Percentiles rank a stretch among this genome's conserved stretches.
phyloP scores from a whole-genome alignment of 768 basidiomycete genomes.

The Xerocomus brunneocitrinus region DNA sequence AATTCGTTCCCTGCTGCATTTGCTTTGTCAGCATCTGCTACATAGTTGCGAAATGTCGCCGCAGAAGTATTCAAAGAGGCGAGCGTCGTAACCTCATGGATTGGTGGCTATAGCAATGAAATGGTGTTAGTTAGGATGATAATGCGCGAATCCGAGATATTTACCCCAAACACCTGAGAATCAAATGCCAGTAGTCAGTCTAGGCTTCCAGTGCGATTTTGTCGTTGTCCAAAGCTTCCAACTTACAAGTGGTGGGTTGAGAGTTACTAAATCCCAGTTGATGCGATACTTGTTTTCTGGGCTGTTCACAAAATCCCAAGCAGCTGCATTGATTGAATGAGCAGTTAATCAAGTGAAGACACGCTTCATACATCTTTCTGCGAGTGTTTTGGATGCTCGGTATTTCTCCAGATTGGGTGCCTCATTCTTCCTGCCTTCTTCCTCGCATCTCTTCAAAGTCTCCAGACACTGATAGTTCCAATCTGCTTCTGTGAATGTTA shows the following conservation, averaged over 20 bases:
- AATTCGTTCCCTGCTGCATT: constrained; percentile 23
- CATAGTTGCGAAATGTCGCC: constrained; percentile 30
- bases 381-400: constrained; percentile 57
- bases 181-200: neutral
- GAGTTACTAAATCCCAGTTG: constrained; percentile 36
- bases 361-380: constrained; percentile 46
- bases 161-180: constrained; percentile 29
- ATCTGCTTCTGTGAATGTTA: constrained; percentile 44
- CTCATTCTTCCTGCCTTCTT: constrained; percentile 41
- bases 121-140: neutral
- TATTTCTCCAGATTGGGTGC: constrained; percentile 42
- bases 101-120: constrained; percentile 29
- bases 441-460: constrained; percentile 41
- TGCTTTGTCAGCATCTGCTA: constrained; percentile 22
- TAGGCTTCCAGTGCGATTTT: neutral
- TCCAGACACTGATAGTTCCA: constrained; percentile 51
- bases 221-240: neutral
- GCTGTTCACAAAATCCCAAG: constrained; percentile 42
- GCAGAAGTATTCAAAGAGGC: constrained; percentile 40
- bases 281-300: constrained; percentile 29
- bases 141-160: neutral
- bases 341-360: neutral
- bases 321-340: constrained; percentile 29
- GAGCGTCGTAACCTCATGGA: constrained; percentile 34
- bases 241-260: constrained; percentile 39